Conservation (phyloP, 2,329 filamentous ascomycete species). For the Colletotrichum cordylinicola region DNA sequence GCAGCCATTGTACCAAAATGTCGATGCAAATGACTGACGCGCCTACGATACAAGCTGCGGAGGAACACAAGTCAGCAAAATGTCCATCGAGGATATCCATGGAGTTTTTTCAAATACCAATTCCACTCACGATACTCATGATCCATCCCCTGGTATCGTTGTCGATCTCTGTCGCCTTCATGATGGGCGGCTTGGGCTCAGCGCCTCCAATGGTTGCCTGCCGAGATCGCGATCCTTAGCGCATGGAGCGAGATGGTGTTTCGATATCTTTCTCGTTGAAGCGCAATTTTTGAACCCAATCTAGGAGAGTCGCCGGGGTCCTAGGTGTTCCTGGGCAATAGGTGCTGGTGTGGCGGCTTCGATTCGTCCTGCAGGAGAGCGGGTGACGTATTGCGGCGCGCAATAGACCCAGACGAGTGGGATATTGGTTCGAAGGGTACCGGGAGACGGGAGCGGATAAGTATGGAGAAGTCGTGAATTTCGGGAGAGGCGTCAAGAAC, state of each 20-base stretch:
- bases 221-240: background rate
- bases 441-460: background rate
- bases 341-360: constrained; percentile 5
- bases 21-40: constrained; percentile 90
- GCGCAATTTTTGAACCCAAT: background rate
- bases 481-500: background rate
- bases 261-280: background rate
- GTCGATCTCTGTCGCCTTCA: constrained; percentile 52
- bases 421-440: background rate
- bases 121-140: constrained; percentile 83
- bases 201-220: constrained; percentile 16
- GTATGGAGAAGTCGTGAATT: background rate
- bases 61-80: constrained; percentile 21
- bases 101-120: constrained; percentile 51
- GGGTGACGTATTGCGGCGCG: constrained; percentile 13
- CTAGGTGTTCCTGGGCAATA: background rate
- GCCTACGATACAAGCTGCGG: constrained; percentile 70
- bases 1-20: constrained; percentile 73
- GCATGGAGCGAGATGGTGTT: background rate
- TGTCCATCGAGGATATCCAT: background rate
- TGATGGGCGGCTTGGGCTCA: constrained; percentile 31
- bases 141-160: constrained; percentile 95
- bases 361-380: background rate
- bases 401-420: background rate
- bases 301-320: background rate